A percentile compares a stretch with the other conserved stretches of the same genome.
Evolutionary conservation across 202 grass and related monocot genomes (phyloP).

Genomic region (Saccharum hybrid): DNA sequence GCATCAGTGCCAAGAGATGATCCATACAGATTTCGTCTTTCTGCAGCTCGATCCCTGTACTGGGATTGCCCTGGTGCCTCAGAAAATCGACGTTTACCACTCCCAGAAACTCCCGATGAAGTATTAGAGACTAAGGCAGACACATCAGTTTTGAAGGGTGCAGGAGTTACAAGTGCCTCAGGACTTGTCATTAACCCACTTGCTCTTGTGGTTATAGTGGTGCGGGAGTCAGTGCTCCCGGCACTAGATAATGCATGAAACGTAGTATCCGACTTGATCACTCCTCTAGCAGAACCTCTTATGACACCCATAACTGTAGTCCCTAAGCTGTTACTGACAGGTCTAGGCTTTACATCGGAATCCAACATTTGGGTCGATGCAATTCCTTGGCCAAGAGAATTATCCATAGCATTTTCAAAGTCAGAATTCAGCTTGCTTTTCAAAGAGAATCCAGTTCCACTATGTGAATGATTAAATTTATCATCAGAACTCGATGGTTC

Average conservation of each 20-base stretch:
- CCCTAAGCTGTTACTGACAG: slow-evolving; percentile 66
- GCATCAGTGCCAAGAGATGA: slow-evolving; percentile 56
- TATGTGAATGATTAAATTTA: slow-evolving; percentile 51
- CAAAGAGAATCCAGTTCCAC: slow-evolving; percentile 44
- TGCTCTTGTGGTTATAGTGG: slow-evolving; percentile 40
- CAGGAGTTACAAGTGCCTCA: slow-evolving; percentile 37
- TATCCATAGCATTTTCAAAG: slow-evolving; percentile 55
- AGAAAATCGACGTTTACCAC: slow-evolving; percentile 90
- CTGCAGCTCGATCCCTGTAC: slow-evolving; percentile 98
- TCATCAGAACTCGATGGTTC: slow-evolving; percentile 57
- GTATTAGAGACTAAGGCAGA: slow-evolving; percentile 67
- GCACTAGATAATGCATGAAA: slow-evolving; percentile 54
- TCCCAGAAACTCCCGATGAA: slow-evolving; percentile 60
- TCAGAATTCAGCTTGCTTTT: slow-evolving; percentile 69
- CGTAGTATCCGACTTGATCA: slow-evolving; percentile 68
- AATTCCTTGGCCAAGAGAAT: slow-evolving; percentile 56
- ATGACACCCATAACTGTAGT: slow-evolving; percentile 85
- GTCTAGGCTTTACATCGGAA: slow-evolving; percentile 67
- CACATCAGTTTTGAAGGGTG: slow-evolving; percentile 81
- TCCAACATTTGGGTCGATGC: slow-evolving; percentile 52
- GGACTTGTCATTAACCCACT: slow-evolving; percentile 40
- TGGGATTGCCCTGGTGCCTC: slow-evolving; percentile 77
- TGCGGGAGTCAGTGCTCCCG: slow-evolving; percentile 36
- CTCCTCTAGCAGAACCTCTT: slow-evolving; percentile 84
- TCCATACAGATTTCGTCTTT: slow-evolving; percentile 89